phyloP scores from a whole-genome alignment of 2,329 filamentous ascomycete genomes.

The Fusarium sp. region DNA sequence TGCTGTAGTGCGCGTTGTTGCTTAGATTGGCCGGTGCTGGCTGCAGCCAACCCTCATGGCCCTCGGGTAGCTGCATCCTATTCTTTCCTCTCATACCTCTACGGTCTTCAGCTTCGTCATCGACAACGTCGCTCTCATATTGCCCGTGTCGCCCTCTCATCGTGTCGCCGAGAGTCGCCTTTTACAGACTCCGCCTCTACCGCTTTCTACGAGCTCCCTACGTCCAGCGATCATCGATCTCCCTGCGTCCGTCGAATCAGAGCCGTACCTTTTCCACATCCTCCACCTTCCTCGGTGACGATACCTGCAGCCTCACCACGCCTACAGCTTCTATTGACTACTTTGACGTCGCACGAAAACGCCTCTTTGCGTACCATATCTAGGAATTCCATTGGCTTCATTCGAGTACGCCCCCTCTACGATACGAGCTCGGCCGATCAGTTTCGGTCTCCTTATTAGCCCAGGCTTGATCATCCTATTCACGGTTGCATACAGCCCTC shows the following conservation, averaged over 20 bases:
- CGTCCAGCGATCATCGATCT: constrained; percentile 38
- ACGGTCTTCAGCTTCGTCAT: constrained; percentile 11
- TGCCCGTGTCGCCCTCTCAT: constrained; percentile 29
- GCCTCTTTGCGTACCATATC: constrained; percentile 47
- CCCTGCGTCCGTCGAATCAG: constrained; percentile 37
- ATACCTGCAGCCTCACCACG: constrained; percentile 42
- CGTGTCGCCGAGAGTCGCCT: constrained; percentile 33
- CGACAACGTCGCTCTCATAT: constrained; percentile 22
- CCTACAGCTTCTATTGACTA: constrained; percentile 44
- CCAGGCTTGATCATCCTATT: constrained; percentile 46
- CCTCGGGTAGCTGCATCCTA: constrained; percentile 49
- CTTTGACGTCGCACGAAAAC: constrained; percentile 44
- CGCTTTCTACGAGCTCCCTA: constrained; percentile 15
- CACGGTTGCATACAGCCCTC: constrained; percentile 46
- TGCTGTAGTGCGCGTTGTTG: constrained; percentile 43
- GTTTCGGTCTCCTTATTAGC: constrained; percentile 42
- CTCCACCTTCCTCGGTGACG: constrained; percentile 36
- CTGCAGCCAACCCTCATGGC: constrained; percentile 49
- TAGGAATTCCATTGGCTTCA: constrained; percentile 47
- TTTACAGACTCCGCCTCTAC: constrained; percentile 18
- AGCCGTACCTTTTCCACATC: constrained; percentile 32
- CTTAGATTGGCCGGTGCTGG: constrained; percentile 37
- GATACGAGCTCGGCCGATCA: constrained; percentile 55
- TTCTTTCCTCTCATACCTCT: constrained; percentile 28
- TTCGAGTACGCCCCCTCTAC: constrained; percentile 39